phyloP scores from a whole-genome alignment of 2,329 filamentous ascomycete genomes.

The Knufia petricola region DNA sequence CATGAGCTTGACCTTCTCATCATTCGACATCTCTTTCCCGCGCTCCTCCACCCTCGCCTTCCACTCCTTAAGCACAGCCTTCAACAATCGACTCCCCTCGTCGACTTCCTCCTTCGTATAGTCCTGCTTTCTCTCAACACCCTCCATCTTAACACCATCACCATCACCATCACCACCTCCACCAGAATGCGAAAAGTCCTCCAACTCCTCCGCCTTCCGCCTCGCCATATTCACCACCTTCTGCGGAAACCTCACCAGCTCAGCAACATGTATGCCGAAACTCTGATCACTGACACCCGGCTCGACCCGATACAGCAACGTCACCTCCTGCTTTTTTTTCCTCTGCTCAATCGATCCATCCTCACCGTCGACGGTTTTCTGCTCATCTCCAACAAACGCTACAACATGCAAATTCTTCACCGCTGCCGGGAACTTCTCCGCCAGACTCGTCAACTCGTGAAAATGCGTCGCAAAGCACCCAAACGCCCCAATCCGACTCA shows the following conservation, averaged over 20 bases:
- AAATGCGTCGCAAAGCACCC: slow-evolving; percentile 97
- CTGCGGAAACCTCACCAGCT: slow-evolving; percentile 88
- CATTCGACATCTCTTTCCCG: slow-evolving; percentile 49
- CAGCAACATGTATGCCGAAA: slow-evolving; percentile 96
- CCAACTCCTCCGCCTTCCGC: slow-evolving; percentile 92
- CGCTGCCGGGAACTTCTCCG: slow-evolving; percentile 67
- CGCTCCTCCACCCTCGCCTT: slow-evolving; percentile 61
- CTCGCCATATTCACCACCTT: slow-evolving; percentile 99
- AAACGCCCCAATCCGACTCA: slow-evolving; percentile 89
- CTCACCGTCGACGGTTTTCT: slow-evolving; percentile 25
- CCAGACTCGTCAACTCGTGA: slow-evolving; percentile 88
- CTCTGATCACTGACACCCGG: slow-evolving; percentile 93
- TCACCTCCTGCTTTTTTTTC: slow-evolving; percentile 69
- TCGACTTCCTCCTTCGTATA: slow-evolving; percentile 82
- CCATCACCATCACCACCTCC: slow-evolving; percentile 37
- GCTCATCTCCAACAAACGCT: slow-evolving; percentile 63
- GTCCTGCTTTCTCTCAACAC: slow-evolving; percentile 32
- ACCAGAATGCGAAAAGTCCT: slow-evolving; percentile 82
- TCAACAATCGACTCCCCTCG: slow-evolving; percentile 74
- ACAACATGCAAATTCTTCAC: slow-evolving; percentile 93
- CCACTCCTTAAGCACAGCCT: slow-evolving; percentile 75
- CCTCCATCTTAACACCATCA: slow-evolving; percentile 34
- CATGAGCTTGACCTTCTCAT: slow-evolving; percentile 70
- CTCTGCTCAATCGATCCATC: slow-evolving; percentile 29
- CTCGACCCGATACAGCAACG: slow-evolving; percentile 91